phyloP scores from a whole-genome alignment of 164 flowering plant genomes.

The Pachysandra terminalis region DNA sequence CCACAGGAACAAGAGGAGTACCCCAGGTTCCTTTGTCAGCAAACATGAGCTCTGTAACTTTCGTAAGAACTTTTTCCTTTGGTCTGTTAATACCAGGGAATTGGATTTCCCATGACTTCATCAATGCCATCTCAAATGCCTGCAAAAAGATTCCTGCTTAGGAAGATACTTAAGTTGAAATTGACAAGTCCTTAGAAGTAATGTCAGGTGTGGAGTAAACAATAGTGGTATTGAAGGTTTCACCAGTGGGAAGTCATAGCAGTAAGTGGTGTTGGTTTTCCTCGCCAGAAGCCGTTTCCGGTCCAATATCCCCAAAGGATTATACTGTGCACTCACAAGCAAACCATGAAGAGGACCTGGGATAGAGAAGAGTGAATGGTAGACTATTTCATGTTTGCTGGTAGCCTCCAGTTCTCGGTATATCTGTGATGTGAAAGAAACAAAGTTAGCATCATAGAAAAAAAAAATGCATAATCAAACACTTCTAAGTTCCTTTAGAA shows the following conservation, averaged over 20 bases:
- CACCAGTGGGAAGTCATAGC: conserved; percentile 99
- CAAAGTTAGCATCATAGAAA: conserved; percentile 6
- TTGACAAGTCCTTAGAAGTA: not conserved
- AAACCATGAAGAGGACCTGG: conserved; percentile 69
- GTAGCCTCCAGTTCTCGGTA: conserved; percentile 84
- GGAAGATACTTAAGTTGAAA: not conserved
- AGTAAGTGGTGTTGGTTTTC: conserved; percentile 89
- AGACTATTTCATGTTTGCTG: conserved; percentile 48
- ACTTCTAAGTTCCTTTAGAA: not conserved
- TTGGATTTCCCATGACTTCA: conserved; percentile 59
- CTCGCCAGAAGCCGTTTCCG: conserved; percentile 83
- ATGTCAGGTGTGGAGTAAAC: conserved; percentile 1
- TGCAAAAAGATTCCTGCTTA: conserved; percentile 31
- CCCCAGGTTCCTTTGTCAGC: conserved; percentile 78
- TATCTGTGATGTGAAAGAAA: conserved; percentile 38
- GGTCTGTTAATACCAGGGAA: conserved; percentile 33
- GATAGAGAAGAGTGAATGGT: conserved; percentile 48
- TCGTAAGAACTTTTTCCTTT: conserved; percentile 47
- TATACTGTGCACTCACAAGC: conserved; percentile 65
- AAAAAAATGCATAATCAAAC: not conserved
- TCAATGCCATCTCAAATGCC: conserved; percentile 90
- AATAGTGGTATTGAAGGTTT: conserved; percentile 6
- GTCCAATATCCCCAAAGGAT: conserved; percentile 75
- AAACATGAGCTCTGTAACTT: conserved; percentile 73
- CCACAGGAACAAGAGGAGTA: conserved; percentile 61